Evolutionary conservation across 2,329 filamentous ascomycete genomes (phyloP).

Genomic region (Coniochaeta sp.): DNA sequence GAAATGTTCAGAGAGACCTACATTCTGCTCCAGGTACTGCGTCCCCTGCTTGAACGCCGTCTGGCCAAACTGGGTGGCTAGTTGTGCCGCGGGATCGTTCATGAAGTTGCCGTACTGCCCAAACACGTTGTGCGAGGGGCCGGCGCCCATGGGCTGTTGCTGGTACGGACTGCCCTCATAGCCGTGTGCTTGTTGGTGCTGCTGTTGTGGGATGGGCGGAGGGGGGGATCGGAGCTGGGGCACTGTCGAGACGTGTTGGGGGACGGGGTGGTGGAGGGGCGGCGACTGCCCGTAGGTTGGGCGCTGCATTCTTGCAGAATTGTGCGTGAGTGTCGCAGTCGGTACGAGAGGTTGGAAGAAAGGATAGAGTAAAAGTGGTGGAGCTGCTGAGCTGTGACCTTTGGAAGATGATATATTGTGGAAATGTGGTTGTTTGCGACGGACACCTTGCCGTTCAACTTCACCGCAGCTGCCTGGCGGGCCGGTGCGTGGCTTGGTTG

Average conservation of each 20-base stretch:
- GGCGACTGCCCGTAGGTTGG: slow-evolving; percentile 79
- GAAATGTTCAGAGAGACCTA: slow-evolving; percentile 26
- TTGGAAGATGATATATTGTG: background rate
- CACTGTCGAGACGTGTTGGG: slow-evolving; percentile 96
- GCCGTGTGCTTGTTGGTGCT: slow-evolving; percentile 41
- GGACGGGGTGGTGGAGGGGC: slow-evolving; percentile 92
- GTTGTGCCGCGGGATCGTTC: slow-evolving; percentile 88
- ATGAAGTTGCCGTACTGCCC: slow-evolving; percentile 86
- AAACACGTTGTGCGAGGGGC: slow-evolving; percentile 45
- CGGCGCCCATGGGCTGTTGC: slow-evolving; percentile 50
- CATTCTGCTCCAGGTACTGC: slow-evolving; percentile 93
- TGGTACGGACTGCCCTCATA: slow-evolving; percentile 58
- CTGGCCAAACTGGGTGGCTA: slow-evolving; percentile 91
- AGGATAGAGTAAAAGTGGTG: background rate
- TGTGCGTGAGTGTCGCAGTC: background rate
- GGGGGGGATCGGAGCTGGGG: slow-evolving; percentile 93
- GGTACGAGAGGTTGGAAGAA: background rate
- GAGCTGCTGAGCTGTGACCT: background rate
- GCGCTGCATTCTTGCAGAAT: slow-evolving; percentile 66
- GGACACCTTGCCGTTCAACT: background rate
- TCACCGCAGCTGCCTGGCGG: background rate
- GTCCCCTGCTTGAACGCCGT: slow-evolving; percentile 85
- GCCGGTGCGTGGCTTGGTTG: background rate
- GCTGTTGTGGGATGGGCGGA: slow-evolving; percentile 64
- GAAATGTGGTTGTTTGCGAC: slow-evolving; percentile 1